Evolutionary conservation across 208 protist species (phyloP), one percentile per base, ranked within the genome.

Genomic region (Leishmania arabica): DNA sequence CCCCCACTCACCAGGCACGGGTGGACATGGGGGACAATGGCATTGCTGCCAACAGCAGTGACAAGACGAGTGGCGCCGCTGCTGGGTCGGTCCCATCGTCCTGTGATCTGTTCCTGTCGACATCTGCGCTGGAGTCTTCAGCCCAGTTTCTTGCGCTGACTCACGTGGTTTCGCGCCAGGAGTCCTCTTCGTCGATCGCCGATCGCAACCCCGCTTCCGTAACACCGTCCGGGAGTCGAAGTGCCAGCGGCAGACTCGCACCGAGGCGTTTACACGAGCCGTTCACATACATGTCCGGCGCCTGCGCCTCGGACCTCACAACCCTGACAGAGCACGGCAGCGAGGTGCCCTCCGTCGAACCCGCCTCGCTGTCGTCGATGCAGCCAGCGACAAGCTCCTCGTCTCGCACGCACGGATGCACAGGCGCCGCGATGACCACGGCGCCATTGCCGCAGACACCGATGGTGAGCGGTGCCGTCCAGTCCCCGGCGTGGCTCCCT

Each of bases 101-200:
- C 42, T 51, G 42, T 31, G 56, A 65, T 64, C 3, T 19, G 3
- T 45, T 45, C 62, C 54, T 85, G 37, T 81, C 77, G 27, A 27
- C 76, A 27, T 70, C 82, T 15, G 77, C 82, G 7, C 51, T 78
- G 40, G 69, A 60, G 82, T 68, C 82, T 11, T 81, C 82, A 13
- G 78, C 71, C 37, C 77, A 77, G 75, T 81, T 85, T 54, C 60
- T 85, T 11, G 42, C 75, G 5, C 75, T 70, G 72, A 51, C 51
- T 13, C 24, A 45, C 31, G 31, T 3, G 72, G 13, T 7, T 37
- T 34, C n/a, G 13, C 47, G 51, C 17, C 47, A 24, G 72, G 31
- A 31, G 34, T 7, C 51, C 15, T 62, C 24, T 47, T 31, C 31
- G 51, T 34, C 47, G 21, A 27, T 77, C 31, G 40, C 74, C 3